Conservation (phyloP, 768 basidiomycete species). For the Amanita rubescens region DNA sequence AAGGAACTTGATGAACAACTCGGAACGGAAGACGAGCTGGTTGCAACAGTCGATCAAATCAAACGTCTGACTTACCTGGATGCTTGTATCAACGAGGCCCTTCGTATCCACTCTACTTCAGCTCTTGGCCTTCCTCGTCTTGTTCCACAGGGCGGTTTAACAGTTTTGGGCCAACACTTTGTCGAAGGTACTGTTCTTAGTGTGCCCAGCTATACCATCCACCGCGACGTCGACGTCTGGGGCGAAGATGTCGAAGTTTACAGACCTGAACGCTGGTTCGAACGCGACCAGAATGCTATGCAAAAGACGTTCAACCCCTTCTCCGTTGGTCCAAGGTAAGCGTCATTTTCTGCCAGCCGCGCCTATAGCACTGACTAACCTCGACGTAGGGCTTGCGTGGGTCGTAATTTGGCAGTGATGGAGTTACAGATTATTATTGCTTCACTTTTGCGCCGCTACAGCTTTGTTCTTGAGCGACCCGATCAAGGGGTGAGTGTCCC, state of each 20-base stretch:
- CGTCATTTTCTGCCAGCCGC: slow-evolving; percentile 6
- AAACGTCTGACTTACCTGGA: slow-evolving; percentile 76
- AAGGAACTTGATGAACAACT: slow-evolving; percentile 64
- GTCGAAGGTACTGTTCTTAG: slow-evolving; percentile 70
- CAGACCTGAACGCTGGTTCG: slow-evolving; percentile 84
- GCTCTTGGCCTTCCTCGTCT: slow-evolving; percentile 77
- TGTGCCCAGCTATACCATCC: slow-evolving; percentile 79
- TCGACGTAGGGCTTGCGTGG: slow-evolving; percentile 64
- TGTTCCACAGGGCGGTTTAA: slow-evolving; percentile 69
- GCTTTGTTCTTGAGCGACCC: slow-evolving; percentile 60
- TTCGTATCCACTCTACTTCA: slow-evolving; percentile 81
- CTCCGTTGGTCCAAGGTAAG: slow-evolving; percentile 71
- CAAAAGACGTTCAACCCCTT: slow-evolving; percentile 82
- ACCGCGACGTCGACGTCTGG: slow-evolving; percentile 67
- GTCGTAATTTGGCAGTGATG: slow-evolving; percentile 73
- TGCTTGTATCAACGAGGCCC: slow-evolving; percentile 81
- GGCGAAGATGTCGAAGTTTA: slow-evolving; percentile 69
- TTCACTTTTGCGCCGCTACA: slow-evolving; percentile 71
- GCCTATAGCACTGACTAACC: slow-evolving; percentile 2
- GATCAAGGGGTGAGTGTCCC: slow-evolving; percentile 41
- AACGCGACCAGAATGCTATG: slow-evolving; percentile 50
- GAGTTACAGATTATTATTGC: slow-evolving; percentile 76
- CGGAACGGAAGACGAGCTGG: slow-evolving; percentile 48
- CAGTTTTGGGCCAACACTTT: slow-evolving; percentile 50
- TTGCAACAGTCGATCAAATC: slow-evolving; percentile 57